Percentiles rank a stretch among this genome's conserved stretches.
Evolutionary conservation across 345 rosid genomes (phyloP).

Genomic region (Hypericum androsaemum): DNA sequence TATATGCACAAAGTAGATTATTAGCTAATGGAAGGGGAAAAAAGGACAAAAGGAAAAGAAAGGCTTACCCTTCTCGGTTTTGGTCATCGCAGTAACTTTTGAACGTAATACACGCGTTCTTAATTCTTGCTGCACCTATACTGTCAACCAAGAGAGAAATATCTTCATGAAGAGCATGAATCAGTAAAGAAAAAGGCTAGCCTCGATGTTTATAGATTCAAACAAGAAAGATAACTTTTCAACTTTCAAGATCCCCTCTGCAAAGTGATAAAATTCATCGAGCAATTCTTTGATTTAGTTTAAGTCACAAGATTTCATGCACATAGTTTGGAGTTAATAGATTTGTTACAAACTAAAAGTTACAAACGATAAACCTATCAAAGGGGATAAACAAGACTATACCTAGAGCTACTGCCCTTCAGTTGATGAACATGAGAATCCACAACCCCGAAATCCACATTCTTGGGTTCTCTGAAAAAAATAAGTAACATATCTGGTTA

Average conservation of each 20-base stretch:
- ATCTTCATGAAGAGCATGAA: constrained; percentile 2
- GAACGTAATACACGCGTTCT: constrained; percentile 54
- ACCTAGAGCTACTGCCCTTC: constrained; percentile 98
- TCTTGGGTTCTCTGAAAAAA: constrained; percentile 35
- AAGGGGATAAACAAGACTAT: constrained; percentile 7
- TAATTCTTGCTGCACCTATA: constrained; percentile 65
- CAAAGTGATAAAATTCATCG: too few relatives aligned
- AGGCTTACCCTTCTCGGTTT: constrained; percentile 63
- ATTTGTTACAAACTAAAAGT: neutral
- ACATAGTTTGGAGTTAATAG: too few relatives aligned
- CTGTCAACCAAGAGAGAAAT: constrained; percentile 31
- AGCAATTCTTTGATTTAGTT: too few relatives aligned
- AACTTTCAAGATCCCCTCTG: too few relatives aligned
- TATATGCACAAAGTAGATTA: too few relatives aligned
- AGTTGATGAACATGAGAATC: constrained; percentile 83
- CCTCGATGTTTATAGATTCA: too few relatives aligned
- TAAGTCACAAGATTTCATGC: too few relatives aligned
- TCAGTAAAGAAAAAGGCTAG: too few relatives aligned
- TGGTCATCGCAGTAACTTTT: constrained; percentile 56
- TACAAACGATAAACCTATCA: neutral
- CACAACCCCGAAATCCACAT: constrained; percentile 62
- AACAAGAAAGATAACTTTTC: too few relatives aligned
- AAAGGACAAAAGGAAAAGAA: neutral
- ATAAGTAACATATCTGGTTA: constrained; percentile 5
- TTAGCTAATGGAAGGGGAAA: too few relatives aligned